Base-by-base conservation (phyloP, 768 basidiomycete species). In the Pleurotus ostreatus region DNA sequence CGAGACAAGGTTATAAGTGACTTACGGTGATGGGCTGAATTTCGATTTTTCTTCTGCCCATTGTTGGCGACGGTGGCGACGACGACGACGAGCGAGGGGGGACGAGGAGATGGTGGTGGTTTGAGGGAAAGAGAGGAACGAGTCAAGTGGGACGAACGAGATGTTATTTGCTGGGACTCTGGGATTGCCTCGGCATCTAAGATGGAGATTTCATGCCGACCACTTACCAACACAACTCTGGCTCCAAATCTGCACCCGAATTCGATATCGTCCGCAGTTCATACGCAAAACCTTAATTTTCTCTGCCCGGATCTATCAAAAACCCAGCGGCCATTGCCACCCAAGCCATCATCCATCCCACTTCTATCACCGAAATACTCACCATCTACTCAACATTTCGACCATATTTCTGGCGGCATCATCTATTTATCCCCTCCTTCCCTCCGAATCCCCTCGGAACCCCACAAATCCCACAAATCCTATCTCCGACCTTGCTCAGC, bases 31-130 rank as follows among this genome's bases (percentile, higher is more conserved):
- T 89, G 61, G 88, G 86, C 68, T 88, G 86, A 45, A 89, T 89
- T 74, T 88, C 88, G 65, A 89, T 89, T 77, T 89, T 89, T 75
- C 88, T 74, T 69, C 88, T 74, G 60, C 88, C 88, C 88, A 87
- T 87, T 63, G 68, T 59, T 34, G 55, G 26, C 30, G 30, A 34
- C 30, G n/a, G 3, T 13, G 20, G 8, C 41, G 41, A n/a, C 41
- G 41, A 44, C 41, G 41, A 44, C 41, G 41, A 44, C n/a, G 41
- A 22, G 41, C 41, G 41, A 44, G n/a, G 20, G n/a, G 41, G 20
- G 41, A n/a, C 20, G 41, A 22, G 41, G 30, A 34, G 41, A 44
- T 44, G 41, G 41, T 44, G 41, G 41, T 44, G 41, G 41, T 44
- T 16, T 22, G 41, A 44, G n/a, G 41, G 41, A 44, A 22, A 44